Percentiles rank a stretch among this genome's conserved stretches.
These are phyloP conservation scores for Thelonectria blattea DNA, from an alignment of 2,329 filamentous ascomycete species.

Conservation along the genomic window DNA sequence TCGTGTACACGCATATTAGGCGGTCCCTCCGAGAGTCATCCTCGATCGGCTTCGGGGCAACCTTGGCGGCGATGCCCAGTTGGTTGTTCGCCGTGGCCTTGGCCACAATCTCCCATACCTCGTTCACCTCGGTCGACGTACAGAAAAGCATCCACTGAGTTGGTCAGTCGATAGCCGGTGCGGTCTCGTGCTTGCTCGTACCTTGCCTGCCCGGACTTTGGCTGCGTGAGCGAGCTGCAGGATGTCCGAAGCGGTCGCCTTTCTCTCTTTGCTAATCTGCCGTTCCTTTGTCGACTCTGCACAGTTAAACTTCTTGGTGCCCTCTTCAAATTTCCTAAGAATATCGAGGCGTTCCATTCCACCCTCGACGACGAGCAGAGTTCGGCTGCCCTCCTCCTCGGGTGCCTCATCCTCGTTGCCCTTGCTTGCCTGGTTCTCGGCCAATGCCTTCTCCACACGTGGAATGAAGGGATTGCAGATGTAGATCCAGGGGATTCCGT, in stretches of 20 bases:
- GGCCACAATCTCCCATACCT: slow-evolving; percentile 70
- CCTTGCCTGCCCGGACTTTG: slow-evolving; percentile 71
- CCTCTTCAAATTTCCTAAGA: slow-evolving; percentile 54
- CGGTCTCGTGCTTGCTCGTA: slow-evolving; percentile 36
- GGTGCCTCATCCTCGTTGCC: slow-evolving; percentile 59
- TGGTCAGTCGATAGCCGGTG: slow-evolving; percentile 38
- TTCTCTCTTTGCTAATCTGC: slow-evolving; percentile 57
- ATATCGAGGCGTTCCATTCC: slow-evolving; percentile 59
- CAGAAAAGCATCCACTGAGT: slow-evolving; percentile 78
- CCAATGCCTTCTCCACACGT: slow-evolving; percentile 42
- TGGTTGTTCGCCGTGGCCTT: slow-evolving; percentile 70
- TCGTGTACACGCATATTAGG: slow-evolving; percentile 80
- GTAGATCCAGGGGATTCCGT: slow-evolving; percentile 71
- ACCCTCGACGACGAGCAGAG: slow-evolving; percentile 56
- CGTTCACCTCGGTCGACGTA: slow-evolving; percentile 58
- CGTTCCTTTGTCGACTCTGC: slow-evolving; percentile 46
- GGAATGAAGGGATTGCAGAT: slow-evolving; percentile 67
- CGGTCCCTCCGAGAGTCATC: slow-evolving; percentile 51
- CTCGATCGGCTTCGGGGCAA: slow-evolving; percentile 60
- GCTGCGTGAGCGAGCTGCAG: slow-evolving; percentile 64
- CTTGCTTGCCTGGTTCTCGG: slow-evolving; percentile 45
- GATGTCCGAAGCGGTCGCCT: slow-evolving; percentile 60
- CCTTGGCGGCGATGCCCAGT: slow-evolving; percentile 76
- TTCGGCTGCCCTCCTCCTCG: slow-evolving; percentile 52
- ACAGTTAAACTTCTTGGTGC: slow-evolving; percentile 48